A percentile compares a stretch with the other conserved stretches of the same genome.
Conservation (phyloP, 768 basidiomycete genomes). For the Daedalea quercina region DNA sequence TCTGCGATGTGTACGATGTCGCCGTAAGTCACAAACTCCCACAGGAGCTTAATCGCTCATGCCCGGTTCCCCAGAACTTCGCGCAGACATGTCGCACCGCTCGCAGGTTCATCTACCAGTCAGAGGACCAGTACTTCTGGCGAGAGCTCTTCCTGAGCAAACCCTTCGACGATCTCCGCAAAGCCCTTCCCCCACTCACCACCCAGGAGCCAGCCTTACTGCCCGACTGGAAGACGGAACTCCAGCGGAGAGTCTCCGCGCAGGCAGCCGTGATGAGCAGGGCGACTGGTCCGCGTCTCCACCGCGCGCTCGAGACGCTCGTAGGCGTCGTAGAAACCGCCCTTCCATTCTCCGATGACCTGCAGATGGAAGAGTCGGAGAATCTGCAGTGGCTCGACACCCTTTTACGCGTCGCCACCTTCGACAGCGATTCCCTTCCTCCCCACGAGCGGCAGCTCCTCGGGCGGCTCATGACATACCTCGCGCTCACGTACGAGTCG, state of each 20-base stretch:
- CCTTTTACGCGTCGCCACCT: conserved; percentile 17
- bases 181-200: conserved; percentile 14
- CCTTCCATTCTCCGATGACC: conserved; percentile 4
- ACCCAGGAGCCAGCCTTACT: background rate
- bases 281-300: conserved; percentile 4
- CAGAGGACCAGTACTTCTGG: conserved; percentile 59
- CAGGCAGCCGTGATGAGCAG: conserved; percentile 3
- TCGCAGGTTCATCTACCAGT: conserved; percentile 40
- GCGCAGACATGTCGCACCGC: conserved; percentile 47
- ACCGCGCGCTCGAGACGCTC: conserved; percentile 32
- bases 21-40: conserved; percentile 18
- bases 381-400: conserved; percentile 43
- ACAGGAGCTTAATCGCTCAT: background rate
- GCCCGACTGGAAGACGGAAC: conserved; percentile 26
- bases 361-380: conserved; percentile 22
- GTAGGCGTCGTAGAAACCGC: conserved; percentile 22
- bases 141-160: conserved; percentile 50
- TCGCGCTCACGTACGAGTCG: conserved; percentile 38
- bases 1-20: conserved; percentile 50
- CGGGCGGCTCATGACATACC: conserved; percentile 41
- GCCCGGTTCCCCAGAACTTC: conserved; percentile 27
- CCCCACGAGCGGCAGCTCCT: conserved; percentile 22
- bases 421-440: conserved; percentile 1
- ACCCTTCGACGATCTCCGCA: conserved; percentile 63
- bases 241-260: conserved; percentile 11